phyloP scores from a whole-genome alignment of 108 stramenopile genomes.

The Aurantiochytrium sp. region DNA sequence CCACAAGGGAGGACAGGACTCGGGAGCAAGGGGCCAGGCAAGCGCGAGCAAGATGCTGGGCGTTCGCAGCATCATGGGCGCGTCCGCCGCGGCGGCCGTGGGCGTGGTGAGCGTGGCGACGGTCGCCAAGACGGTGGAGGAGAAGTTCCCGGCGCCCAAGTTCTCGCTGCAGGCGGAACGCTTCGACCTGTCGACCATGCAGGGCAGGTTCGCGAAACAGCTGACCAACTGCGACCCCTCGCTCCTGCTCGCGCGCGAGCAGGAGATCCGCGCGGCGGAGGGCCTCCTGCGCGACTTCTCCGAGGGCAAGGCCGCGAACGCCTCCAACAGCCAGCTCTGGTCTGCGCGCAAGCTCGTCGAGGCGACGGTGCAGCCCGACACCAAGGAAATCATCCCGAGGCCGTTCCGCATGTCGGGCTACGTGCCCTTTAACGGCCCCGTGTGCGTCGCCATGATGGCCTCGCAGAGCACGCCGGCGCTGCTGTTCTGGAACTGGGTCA shows the following conservation, averaged over 20 bases:
- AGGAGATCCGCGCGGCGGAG: slow-evolving; percentile 34
- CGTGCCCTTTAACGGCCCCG: slow-evolving; percentile 72
- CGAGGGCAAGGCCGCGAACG: slow-evolving; percentile 23
- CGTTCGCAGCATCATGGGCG: background rate
- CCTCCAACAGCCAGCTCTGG: slow-evolving; percentile 45
- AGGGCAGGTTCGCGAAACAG: slow-evolving; percentile 5
- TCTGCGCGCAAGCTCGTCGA: slow-evolving; percentile 43
- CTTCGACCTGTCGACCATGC: slow-evolving; percentile 11
- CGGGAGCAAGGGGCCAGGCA: too few species aligned
- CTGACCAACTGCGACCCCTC: slow-evolving; percentile 16
- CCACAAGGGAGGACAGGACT: too few species aligned
- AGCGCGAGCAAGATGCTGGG: background rate
- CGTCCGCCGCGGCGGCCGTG: background rate
- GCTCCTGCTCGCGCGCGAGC: slow-evolving; percentile 13
- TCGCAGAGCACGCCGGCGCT: slow-evolving; percentile 47
- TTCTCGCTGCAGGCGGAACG: background rate
- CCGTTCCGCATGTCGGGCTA: slow-evolving; percentile 76
- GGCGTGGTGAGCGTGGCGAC: background rate
- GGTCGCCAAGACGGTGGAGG: background rate
- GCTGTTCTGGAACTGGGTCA: slow-evolving; percentile 72
- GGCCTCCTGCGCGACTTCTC: slow-evolving; percentile 26
- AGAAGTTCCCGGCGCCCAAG: background rate
- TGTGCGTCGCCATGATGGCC: slow-evolving; percentile 64
- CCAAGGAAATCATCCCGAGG: slow-evolving; percentile 69
- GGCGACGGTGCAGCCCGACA: slow-evolving; percentile 78